Base-by-base conservation (phyloP, 208 protist genomes). In the Histomonas meleagridis region DNA sequence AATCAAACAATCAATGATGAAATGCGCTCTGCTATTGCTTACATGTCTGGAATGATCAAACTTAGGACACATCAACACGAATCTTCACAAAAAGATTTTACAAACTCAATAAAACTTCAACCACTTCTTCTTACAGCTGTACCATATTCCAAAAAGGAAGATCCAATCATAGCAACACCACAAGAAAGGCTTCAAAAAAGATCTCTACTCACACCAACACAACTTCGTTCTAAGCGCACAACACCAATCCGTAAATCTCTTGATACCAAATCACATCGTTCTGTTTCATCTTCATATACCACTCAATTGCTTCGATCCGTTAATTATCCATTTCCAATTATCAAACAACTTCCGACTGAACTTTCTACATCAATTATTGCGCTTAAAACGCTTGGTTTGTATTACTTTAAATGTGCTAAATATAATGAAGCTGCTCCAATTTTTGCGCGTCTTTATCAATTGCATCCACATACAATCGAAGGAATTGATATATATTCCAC, bases 401-500 rank as follows among this genome's bases (percentile, higher is more conserved):
- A 86, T 38, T 43, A 86, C 26, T 86, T 86, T n/a, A 86, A 46
- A 38, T 86, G 76, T n/a, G 43, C 76, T 38, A 86, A 86, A 49
- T 86, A 86, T 55, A 7, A 43, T 21, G 76, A 86, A 35, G 76
- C 76, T 18, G 23, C 76, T 18, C 0, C 23, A 55, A 38, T 86
- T 38, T 86, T 86, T 57, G 5, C 76, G 38, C 32, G n/a, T 14
- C 46, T 86, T 21, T 86, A 86, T 55, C 46, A 86, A 32, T 5
- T 86, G 0, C 76, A 86, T 55, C 76, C 76, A 38, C 76, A 86
- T 38, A 86, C 76, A 51, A 46, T 86, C 18, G 21, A 51, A 51
- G 76, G 76, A 14, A 46, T 86, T n/a, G 76, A 86, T 86, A 86
- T 86, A 21, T 86, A 55, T 57, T 86, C 76, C 32, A 86, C 76